Evolutionary conservation across 495 filamentous ascomycete species (phyloP).

Genomic region (Neurospora discreta): DNA sequence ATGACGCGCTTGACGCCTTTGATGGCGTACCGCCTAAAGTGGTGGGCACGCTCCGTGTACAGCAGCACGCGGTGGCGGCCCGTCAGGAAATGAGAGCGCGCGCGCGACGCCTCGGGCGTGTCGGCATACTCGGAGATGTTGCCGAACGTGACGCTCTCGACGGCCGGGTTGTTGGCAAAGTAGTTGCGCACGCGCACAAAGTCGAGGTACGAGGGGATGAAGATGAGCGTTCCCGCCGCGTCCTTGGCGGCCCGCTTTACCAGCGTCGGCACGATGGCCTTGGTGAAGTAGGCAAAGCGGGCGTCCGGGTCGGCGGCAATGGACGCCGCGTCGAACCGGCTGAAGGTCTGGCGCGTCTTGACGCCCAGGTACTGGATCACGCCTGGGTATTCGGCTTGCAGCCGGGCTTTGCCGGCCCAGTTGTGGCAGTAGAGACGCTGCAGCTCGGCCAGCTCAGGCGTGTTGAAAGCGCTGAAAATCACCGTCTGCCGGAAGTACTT

Average conservation of each 20-base stretch:
- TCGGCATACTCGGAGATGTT: constrained; percentile 80
- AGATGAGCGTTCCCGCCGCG: constrained; percentile 57
- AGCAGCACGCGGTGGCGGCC: constrained; percentile 74
- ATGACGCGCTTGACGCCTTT: constrained; percentile 69
- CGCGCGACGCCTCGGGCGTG: constrained; percentile 61
- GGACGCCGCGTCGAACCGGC: constrained; percentile 63
- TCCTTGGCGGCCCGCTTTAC: constrained; percentile 45
- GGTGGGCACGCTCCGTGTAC: constrained; percentile 88
- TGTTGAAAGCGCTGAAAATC: constrained; percentile 68
- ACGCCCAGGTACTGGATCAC: constrained; percentile 55
- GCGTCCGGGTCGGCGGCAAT: constrained; percentile 69
- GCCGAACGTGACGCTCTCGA: constrained; percentile 65
- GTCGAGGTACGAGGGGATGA: constrained; percentile 86
- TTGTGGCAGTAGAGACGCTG: constrained; percentile 70
- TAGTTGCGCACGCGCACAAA: constrained; percentile 89
- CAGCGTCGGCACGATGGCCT: constrained; percentile 63
- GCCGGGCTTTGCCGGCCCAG: constrained; percentile 62
- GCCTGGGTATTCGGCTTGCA: constrained; percentile 53
- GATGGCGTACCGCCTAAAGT: constrained; percentile 77
- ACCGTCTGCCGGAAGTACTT: constrained; percentile 74
- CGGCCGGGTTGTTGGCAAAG: constrained; percentile 62
- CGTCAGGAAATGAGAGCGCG: constrained; percentile 74
- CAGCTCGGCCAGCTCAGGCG: constrained; percentile 76
- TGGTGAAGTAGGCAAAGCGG: constrained; percentile 85
- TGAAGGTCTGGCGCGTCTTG: constrained; percentile 75